phyloP scores from a whole-genome alignment of 768 basidiomycete species.

The Pisolithus sp. region DNA sequence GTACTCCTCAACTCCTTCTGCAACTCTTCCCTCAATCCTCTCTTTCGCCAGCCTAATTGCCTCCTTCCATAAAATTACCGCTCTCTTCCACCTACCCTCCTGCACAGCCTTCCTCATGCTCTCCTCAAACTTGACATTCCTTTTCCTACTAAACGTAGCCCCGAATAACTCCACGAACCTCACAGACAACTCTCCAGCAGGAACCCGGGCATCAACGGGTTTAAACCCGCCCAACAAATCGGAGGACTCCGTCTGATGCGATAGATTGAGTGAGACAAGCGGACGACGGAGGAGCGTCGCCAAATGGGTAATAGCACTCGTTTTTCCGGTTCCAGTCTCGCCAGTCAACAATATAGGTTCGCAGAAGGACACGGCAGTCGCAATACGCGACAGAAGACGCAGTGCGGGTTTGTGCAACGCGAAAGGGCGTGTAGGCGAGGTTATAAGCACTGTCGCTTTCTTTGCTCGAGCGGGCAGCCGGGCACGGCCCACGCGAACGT shows the following conservation, averaged over 20 bases:
- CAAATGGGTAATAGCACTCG: constrained; percentile 83
- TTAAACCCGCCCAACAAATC: constrained; percentile 95
- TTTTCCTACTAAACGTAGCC: constrained; percentile 80
- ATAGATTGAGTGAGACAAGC: constrained; percentile 86
- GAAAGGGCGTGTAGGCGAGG: constrained; percentile 53
- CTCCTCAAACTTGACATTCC: constrained; percentile 81
- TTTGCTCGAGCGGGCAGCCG: constrained; percentile 42
- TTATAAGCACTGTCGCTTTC: constrained; percentile 29
- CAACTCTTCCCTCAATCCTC: constrained; percentile 39
- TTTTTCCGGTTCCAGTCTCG: constrained; percentile 99
- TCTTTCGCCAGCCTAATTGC: constrained; percentile 63
- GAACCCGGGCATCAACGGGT: constrained; percentile 83
- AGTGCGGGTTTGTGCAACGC: constrained; percentile 85
- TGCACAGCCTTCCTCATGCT: constrained; percentile 75
- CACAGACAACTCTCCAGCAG: constrained; percentile 63
- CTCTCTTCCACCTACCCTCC: constrained; percentile 82
- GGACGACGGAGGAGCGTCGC: constrained; percentile 70
- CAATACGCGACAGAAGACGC: constrained; percentile 72
- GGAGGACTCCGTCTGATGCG: constrained; percentile 92
- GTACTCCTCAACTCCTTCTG: constrained; percentile 22
- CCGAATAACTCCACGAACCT: constrained; percentile 78
- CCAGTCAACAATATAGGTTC: constrained; percentile 92
- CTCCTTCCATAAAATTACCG: constrained; percentile 79
- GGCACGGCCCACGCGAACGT: constrained; percentile 59
- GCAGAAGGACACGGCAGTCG: constrained; percentile 56